These are phyloP conservation scores for Theileria orientalis DNA, from an alignment of 169 alveolate species.

Conservation along the genomic window DNA sequence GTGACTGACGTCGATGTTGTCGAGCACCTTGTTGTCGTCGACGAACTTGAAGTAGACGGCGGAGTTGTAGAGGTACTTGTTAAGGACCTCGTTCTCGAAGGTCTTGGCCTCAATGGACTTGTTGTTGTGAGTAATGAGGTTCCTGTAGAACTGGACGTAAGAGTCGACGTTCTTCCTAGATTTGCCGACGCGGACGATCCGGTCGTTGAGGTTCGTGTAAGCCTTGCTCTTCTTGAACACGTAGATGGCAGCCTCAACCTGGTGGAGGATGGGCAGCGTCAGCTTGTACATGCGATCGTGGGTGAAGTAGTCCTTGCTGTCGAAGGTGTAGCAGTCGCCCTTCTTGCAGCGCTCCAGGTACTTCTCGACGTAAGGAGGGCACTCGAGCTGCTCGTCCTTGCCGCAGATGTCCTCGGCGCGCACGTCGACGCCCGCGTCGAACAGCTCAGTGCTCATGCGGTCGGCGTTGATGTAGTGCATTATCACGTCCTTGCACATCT, in stretches of 20 bases:
- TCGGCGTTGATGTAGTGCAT: not conserved
- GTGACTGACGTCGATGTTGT: not conserved
- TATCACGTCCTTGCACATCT: slow-evolving; percentile 22
- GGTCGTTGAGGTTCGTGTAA: not conserved
- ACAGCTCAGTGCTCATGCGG: slow-evolving; percentile 2
- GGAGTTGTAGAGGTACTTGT: slow-evolving; percentile 3
- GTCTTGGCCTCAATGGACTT: not conserved
- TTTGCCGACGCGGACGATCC: not conserved
- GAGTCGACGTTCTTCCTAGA: not conserved
- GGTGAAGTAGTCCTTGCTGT: slow-evolving; percentile 13
- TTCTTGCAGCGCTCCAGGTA: slow-evolving; percentile 36
- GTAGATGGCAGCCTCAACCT: slow-evolving; percentile 51
- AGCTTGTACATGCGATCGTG: not conserved
- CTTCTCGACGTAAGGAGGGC: not conserved
- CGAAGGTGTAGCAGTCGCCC: slow-evolving; percentile 35
- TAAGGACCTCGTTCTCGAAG: slow-evolving; percentile 14
- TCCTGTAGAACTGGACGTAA: slow-evolving; percentile 8
- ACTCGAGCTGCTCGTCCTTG: slow-evolving; percentile 11
- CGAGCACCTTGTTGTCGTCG: slow-evolving; percentile 5
- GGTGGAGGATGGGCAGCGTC: slow-evolving; percentile 37
- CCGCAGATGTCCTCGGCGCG: slow-evolving; percentile 10
- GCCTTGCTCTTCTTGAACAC: slow-evolving; percentile 21
- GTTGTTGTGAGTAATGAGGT: slow-evolving; percentile 8
- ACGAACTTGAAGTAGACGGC: slow-evolving; percentile 22
- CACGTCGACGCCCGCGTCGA: slow-evolving; percentile 2